Percentiles rank a stretch among this genome's conserved stretches.
These are phyloP conservation scores for Ajuga chamaepitys DNA, from an alignment of 257 asterid genomes.

Conservation along the genomic window DNA sequence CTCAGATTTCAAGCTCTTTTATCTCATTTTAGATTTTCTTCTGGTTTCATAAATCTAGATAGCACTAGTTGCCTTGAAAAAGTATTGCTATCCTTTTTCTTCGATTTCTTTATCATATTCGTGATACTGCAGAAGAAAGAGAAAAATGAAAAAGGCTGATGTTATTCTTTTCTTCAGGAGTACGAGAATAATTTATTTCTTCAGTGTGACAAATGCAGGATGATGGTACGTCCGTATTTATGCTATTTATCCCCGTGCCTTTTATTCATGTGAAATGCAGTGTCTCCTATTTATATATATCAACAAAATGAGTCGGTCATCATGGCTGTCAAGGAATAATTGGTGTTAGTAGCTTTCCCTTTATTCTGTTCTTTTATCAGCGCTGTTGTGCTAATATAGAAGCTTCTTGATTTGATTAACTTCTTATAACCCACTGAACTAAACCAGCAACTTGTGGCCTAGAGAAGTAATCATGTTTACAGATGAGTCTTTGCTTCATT, in stretches of 20 bases:
- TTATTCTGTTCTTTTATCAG: neutral
- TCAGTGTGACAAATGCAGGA: conserved; percentile 99
- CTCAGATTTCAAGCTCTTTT: conserved; percentile 18
- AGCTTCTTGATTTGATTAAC: conserved; percentile 3
- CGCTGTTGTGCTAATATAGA: neutral
- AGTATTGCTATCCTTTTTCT: conserved; percentile 3
- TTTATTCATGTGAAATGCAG: too few relatives aligned
- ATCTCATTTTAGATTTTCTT: conserved; percentile 13
- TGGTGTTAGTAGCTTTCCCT: conserved; percentile 7
- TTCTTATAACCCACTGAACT: neutral
- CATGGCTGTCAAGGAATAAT: conserved; percentile 12
- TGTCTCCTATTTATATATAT: neutral
- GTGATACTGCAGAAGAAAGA: neutral
- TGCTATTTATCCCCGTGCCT: conserved; percentile 8
- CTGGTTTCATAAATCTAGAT: conserved; percentile 6
- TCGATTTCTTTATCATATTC: conserved; percentile 4
- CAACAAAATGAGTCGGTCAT: conserved; percentile 2
- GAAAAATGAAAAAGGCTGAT: conserved; percentile 14
- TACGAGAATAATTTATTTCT: conserved; percentile 92
- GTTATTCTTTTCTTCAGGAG: conserved; percentile 55
- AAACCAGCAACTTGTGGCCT: neutral
- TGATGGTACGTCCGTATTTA: conserved; percentile 61
- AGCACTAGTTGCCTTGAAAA: conserved; percentile 4
- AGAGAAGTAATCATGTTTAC: conserved; percentile 2
- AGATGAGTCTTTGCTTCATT: conserved; percentile 12